phyloP scores from a whole-genome alignment of 441 rosid species.

The Rhodomyrtus psidioides region DNA sequence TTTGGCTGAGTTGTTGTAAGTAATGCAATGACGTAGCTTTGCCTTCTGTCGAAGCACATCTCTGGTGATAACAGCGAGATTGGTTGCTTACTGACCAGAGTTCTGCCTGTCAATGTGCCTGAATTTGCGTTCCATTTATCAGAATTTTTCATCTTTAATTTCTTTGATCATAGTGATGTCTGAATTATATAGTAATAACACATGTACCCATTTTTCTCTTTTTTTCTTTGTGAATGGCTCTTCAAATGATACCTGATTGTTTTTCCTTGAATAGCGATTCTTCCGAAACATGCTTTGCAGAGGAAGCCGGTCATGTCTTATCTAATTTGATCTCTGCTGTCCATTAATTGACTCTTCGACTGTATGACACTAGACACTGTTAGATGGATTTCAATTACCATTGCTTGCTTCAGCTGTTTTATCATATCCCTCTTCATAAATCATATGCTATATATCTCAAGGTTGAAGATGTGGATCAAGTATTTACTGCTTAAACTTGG shows the following conservation, averaged over 20 bases:
- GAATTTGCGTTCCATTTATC: background rate
- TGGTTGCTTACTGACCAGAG: constrained; percentile 41
- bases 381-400: background rate
- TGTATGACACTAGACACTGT: background rate
- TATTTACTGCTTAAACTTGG: background rate
- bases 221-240: background rate
- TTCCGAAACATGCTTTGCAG: background rate
- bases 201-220: background rate
- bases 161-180: background rate
- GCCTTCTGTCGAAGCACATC: constrained; percentile 35
- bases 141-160: background rate
- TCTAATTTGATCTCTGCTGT: background rate
- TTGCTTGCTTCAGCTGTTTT: background rate
- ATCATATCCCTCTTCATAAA: background rate
- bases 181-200: background rate
- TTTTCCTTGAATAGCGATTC: background rate
- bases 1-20: background rate
- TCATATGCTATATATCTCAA: background rate
- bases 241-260: background rate
- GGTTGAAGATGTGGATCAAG: background rate
- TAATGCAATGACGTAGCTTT: background rate
- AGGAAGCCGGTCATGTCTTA: background rate
- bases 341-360: background rate
- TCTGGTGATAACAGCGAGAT: constrained; percentile 35
- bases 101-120: background rate